Base-by-base conservation (phyloP, 2,329 filamentous ascomycete genomes). In the Ophiocordyceps camponoti-rufipedis region DNA sequence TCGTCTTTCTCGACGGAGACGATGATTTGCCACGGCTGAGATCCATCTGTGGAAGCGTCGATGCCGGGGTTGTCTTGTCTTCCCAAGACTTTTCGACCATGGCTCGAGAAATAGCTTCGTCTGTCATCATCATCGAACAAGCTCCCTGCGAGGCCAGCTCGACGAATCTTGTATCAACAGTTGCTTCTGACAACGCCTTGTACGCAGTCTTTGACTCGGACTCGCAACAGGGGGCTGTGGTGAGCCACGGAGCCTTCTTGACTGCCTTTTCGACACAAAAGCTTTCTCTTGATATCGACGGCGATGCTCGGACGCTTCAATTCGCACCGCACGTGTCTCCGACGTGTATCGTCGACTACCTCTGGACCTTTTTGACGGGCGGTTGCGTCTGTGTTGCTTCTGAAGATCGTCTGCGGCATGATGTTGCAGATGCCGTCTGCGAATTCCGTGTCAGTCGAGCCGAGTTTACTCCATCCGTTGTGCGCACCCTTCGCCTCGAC, bases 1-100 rank as follows among this genome's bases (percentile, higher is more conserved):
- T 56, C 42, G 50, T 53, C 14, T 57, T 60, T 0, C 49, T 66
- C 2, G 64, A 67, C 44, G 58, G 61, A 16, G 55, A 58, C 42
- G 8, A 41, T 9, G 33, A 41, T 3, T 44, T 46, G 6, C 41
- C 40, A 23, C 45, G 45, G 12, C 18, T 46, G 41, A 33, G 43
- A 4, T 41, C 23, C 6, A 46, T 46, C 11, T 46, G 41, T 28
- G 28, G 28, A 8, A 28, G 35, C 16, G 19, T 46, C 41, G 16
- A 41, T 1, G 39, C 38, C 12, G 18, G 19, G 0, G 5, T 38
- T 4, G 31, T 44, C 8, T 14, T 47, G 14, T n/a, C 38, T 12
- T 47, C 46, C 2, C n/a, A 42, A 12, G 39, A 18, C 19, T 42
- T 18, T 29, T 14, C 19, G 9, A 12, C 3, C 5, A 5, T 38